Percentiles rank a stretch among this genome's conserved stretches.
Evolutionary conservation across 192 early-diverging fungal species (phyloP).

Genomic region (Helicostylum pulchrum): DNA sequence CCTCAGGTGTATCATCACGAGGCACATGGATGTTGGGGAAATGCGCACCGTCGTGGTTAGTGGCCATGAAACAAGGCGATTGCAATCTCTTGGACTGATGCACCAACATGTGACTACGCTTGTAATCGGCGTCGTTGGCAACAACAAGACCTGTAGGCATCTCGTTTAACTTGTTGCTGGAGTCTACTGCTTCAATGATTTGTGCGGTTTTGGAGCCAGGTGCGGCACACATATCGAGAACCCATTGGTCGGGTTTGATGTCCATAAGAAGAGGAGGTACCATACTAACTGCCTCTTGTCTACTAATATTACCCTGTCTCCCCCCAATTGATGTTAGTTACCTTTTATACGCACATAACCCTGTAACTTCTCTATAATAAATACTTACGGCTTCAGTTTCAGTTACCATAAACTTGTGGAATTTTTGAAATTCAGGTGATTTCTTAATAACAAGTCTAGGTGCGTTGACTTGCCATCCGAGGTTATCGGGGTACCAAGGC

Average conservation of each 20-base stretch:
- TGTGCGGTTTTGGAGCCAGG: slow-evolving; percentile 98
- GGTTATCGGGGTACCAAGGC: slow-evolving; percentile 88
- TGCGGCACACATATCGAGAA: slow-evolving; percentile 95
- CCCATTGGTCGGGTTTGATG: slow-evolving; percentile 79
- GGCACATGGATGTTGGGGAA: slow-evolving; percentile 73
- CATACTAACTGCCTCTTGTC: slow-evolving; percentile 98
- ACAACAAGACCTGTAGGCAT: slow-evolving; percentile 80
- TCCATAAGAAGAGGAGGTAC: slow-evolving; percentile 93
- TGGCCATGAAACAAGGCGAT: slow-evolving; percentile 90
- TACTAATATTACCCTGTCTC: slow-evolving; percentile 89
- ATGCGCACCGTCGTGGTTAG: slow-evolving; percentile 91
- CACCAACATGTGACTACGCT: slow-evolving; percentile 89
- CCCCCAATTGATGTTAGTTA: too few relatives aligned
- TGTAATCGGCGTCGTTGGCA: slow-evolving; percentile 94
- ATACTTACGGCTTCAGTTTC: slow-evolving; percentile 84
- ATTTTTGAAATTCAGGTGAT: slow-evolving; percentile 69
- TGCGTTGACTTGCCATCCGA: slow-evolving; percentile 87
- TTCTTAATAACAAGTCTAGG: slow-evolving; percentile 75
- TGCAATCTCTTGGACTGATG: slow-evolving; percentile 93
- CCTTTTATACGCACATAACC: too few relatives aligned
- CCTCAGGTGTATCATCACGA: neutral
- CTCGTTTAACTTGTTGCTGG: slow-evolving; percentile 49
- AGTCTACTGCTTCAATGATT: slow-evolving; percentile 77
- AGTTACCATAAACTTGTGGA: slow-evolving; percentile 92
- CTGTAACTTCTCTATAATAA: too few relatives aligned